Base-by-base conservation (phyloP, 257 asterid species). In the Apocynum venetum region DNA sequence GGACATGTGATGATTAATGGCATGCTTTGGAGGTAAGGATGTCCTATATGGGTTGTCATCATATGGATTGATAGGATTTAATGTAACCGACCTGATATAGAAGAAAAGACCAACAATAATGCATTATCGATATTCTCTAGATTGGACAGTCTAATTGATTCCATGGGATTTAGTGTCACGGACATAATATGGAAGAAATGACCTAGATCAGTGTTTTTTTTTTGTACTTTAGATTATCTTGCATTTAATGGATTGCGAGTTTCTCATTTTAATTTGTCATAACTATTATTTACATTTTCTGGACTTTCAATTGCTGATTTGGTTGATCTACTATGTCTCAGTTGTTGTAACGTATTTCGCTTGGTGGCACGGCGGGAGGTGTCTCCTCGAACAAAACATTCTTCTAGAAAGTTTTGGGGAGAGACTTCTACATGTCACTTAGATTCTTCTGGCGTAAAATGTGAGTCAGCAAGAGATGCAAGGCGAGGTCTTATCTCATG, bases 401-500 rank as follows among this genome's bases (percentile, higher is more conserved):
- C 88, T 79, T 90, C 96, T 43, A 93, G 83, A 77, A 89, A 83
- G 87, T 87, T 88, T 76, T 87, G 94, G 97, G 89, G 89, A 56
- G 88, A 91, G 84, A 79, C 84, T 56, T 85, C 97, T 51, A 86
- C 65, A 71, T 74, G 76, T 71, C 79, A 75, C 72, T 82, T 53
- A 76, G 89, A 84, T 80, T 87, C 94, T 9, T 71, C 68, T 56
- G 84, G 87, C 80, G 17, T 67, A n/a, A 89, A 85, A 83, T 70
- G 84, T 75, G 92, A 86, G 83, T 79, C 87, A 66, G 90, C 88
- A 25, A 89, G 78, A 77, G 98, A 95, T 85, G 92, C 94, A 10
- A 89, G 89, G 82, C 93, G 85, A 82, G 96, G 89, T 79, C 96
- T 95, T 68, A 91, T 89, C 66, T 95, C 98, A 81, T 95, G 98